phyloP scores from a whole-genome alignment of 108 stramenopile genomes.

The Nitzschia putrida region DNA sequence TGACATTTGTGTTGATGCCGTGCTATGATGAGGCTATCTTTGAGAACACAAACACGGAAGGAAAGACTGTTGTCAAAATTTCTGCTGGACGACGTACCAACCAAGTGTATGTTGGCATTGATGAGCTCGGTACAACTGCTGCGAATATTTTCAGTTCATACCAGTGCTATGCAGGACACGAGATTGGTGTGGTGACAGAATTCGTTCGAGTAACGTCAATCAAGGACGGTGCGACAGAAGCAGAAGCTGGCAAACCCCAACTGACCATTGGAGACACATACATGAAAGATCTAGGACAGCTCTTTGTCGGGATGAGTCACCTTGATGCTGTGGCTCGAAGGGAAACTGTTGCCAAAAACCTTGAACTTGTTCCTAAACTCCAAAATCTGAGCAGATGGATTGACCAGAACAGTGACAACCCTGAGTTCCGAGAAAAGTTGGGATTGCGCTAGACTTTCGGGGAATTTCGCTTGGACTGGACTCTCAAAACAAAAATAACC shows the following conservation, averaged over 20 bases:
- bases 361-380: constrained; percentile 51
- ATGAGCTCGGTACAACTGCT: constrained; percentile 63
- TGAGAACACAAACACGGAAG: not conserved
- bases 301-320: constrained; percentile 47
- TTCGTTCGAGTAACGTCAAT: constrained; percentile 43
- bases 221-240: constrained; percentile 25
- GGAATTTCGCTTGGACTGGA: no score
- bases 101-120: constrained; percentile 52
- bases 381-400: constrained; percentile 52
- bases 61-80: constrained; percentile 24
- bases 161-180: constrained; percentile 65
- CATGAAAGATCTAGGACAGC: constrained; percentile 63
- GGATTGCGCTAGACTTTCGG: constrained; percentile 44
- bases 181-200: constrained; percentile 61
- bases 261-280: constrained; percentile 41
- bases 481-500: no score
- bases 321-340: constrained; percentile 45
- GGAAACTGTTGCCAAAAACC: constrained; percentile 50
- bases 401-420: constrained; percentile 53
- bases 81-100: constrained; percentile 22
- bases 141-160: constrained; percentile 62
- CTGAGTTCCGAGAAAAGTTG: constrained; percentile 55
- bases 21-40: constrained; percentile 55
- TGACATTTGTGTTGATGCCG: constrained; percentile 61
- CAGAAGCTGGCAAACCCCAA: constrained; percentile 11